Conservation (phyloP, 768 basidiomycete genomes). For the Coprinopsis strossmayeri region DNA sequence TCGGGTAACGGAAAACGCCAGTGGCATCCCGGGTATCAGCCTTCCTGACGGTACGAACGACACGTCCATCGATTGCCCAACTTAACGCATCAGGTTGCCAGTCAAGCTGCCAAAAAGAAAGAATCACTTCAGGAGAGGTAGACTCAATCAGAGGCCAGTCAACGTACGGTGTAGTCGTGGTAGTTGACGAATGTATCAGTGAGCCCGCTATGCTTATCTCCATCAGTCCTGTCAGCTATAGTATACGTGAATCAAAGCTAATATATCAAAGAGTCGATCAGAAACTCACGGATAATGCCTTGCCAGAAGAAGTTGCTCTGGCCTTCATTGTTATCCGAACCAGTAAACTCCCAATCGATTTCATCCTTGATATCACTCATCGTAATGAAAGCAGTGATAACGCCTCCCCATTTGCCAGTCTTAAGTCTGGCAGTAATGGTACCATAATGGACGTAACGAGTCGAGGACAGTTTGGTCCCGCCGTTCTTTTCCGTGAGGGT, state of each 20-base stretch:
- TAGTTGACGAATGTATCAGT: constrained; percentile 64
- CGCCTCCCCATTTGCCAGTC: constrained; percentile 72
- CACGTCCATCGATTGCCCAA: constrained; percentile 65
- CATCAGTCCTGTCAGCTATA: constrained; percentile 33
- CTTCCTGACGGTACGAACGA: constrained; percentile 62
- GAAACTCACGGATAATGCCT: constrained; percentile 52
- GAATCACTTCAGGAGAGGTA: constrained; percentile 1
- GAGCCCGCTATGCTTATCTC: constrained; percentile 39
- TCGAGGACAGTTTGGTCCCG: constrained; percentile 74
- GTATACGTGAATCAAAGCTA: too few relatives aligned
- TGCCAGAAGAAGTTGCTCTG: constrained; percentile 85
- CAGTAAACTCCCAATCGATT: constrained; percentile 85
- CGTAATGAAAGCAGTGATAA: constrained; percentile 80
- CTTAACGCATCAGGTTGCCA: constrained; percentile 67
- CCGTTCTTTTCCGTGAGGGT: constrained; percentile 63
- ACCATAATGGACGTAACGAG: constrained; percentile 79
- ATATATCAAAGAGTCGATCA: background rate
- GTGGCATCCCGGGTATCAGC: constrained; percentile 45
- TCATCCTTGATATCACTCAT: constrained; percentile 84
- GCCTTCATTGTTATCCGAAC: constrained; percentile 49
- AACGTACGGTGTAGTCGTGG: constrained; percentile 68
- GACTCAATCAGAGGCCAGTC: background rate
- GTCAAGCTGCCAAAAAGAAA: constrained; percentile 64
- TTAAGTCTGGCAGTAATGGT: constrained; percentile 65
- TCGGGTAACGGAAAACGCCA: constrained; percentile 63